A percentile compares a stretch with the other conserved stretches of the same genome.
These are phyloP conservation scores for Mycena maculata DNA, from an alignment of 768 basidiomycete species.

Conservation along the genomic window DNA sequence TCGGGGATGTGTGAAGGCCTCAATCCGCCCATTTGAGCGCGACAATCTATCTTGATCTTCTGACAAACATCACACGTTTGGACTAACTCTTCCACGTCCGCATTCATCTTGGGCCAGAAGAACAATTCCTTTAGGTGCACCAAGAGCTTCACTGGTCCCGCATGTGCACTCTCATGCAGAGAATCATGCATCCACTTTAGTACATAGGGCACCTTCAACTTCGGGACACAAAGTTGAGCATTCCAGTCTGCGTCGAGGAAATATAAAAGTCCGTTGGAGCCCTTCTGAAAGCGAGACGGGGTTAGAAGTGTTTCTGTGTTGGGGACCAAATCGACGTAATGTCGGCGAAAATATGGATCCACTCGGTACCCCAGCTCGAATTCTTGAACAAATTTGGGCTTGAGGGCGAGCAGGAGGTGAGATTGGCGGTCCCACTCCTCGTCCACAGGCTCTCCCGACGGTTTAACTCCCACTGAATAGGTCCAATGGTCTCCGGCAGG, in stretches of 20 bases:
- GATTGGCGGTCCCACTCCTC: not conserved
- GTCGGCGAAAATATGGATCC: not conserved
- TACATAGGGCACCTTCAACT: slow-evolving; percentile 12
- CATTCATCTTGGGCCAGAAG: not conserved
- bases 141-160: not conserved
- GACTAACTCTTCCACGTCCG: not conserved
- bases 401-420: not conserved
- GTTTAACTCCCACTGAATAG: not conserved
- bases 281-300: slow-evolving; percentile 2
- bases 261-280: not conserved
- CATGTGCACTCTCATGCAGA: not conserved
- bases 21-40: not conserved
- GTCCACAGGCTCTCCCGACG: not conserved
- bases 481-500: not conserved
- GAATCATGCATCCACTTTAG: not conserved
- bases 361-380: not conserved
- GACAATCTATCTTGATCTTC: not conserved
- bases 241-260: slow-evolving; percentile 22
- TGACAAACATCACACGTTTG: slow-evolving; percentile 4
- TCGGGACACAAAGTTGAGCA: not conserved
- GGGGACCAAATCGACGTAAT: not conserved
- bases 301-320: not conserved
- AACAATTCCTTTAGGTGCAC: not conserved
- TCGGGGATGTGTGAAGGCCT: not conserved
- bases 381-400: not conserved